Percentiles rank a stretch among this genome's conserved stretches.
phyloP scores from a whole-genome alignment of 176 grass and related monocot genomes.

The Elymus sibiricus region DNA sequence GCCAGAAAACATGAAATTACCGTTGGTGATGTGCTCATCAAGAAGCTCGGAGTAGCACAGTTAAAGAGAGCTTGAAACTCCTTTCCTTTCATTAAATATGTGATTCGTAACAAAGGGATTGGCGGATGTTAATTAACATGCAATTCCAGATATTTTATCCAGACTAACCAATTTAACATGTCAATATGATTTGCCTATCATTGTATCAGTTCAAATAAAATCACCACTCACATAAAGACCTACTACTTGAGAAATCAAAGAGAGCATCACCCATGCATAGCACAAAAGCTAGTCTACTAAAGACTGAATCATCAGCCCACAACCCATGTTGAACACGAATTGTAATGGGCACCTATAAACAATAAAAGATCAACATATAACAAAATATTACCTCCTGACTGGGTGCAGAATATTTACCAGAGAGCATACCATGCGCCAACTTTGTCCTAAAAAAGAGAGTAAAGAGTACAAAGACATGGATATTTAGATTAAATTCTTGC shows the following conservation, averaged over 20 bases:
- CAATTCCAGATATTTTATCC: background rate
- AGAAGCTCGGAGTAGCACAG: background rate
- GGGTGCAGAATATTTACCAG: conserved; percentile 77
- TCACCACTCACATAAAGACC: background rate
- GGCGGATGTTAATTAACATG: background rate
- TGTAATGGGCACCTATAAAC: conserved; percentile 1
- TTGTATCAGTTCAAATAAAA: background rate
- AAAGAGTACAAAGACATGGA: background rate
- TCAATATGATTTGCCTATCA: background rate
- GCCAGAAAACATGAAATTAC: background rate
- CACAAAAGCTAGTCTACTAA: background rate
- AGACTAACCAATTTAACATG: background rate
- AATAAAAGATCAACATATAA: background rate
- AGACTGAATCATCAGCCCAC: background rate
- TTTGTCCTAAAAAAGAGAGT: conserved; percentile 63
- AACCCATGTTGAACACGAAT: background rate
- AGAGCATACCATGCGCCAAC: conserved; percentile 85
- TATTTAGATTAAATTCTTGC: background rate
- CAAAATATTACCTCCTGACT: conserved; percentile 54
- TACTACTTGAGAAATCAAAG: background rate
- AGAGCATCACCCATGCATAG: background rate
- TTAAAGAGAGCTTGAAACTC: background rate
- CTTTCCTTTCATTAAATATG: conserved; percentile 3
- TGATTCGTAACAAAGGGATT: background rate
- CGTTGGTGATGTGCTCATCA: background rate